A percentile compares a stretch with the other conserved stretches of the same genome.
phyloP scores from a whole-genome alignment of 768 basidiomycete genomes.

The Mycena albidolilacea region DNA sequence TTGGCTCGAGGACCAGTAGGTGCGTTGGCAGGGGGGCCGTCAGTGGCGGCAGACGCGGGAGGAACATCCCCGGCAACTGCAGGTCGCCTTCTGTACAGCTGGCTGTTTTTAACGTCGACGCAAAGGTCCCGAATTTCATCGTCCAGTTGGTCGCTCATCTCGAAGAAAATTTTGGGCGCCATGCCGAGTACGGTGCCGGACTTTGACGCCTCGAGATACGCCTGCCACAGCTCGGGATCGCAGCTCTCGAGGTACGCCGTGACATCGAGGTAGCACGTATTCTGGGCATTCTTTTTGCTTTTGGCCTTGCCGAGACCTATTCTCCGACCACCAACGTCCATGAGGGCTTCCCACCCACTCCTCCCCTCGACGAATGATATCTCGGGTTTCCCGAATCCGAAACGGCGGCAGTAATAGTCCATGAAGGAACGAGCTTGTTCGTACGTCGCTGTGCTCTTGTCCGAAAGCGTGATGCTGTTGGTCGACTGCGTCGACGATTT shows the following conservation, averaged over 20 bases:
- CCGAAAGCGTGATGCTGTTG: slow-evolving; percentile 60
- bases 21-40: slow-evolving; percentile 10
- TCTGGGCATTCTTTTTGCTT: slow-evolving; percentile 80
- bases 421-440: slow-evolving; percentile 90
- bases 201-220: slow-evolving; percentile 73
- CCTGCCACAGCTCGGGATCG: slow-evolving; percentile 85
- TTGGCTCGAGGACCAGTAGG: slow-evolving; percentile 27
- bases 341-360: slow-evolving; percentile 77
- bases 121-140: slow-evolving; percentile 82
- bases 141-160: slow-evolving; percentile 73
- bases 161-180: slow-evolving; percentile 78
- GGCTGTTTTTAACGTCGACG: slow-evolving; percentile 73
- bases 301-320: slow-evolving; percentile 85
- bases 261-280: slow-evolving; percentile 89
- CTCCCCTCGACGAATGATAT: slow-evolving; percentile 65
- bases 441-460: slow-evolving; percentile 74
- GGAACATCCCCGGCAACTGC: slow-evolving; percentile 42
- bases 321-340: slow-evolving; percentile 81
- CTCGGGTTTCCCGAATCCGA: slow-evolving; percentile 80
- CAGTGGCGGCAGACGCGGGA: slow-evolving; percentile 16
- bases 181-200: slow-evolving; percentile 79
- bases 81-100: slow-evolving; percentile 78
- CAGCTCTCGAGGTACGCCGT: slow-evolving; percentile 88
- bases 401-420: slow-evolving; percentile 93
- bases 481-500: slow-evolving; percentile 46